Conservation (phyloP, 176 grass and related monocot genomes). For the Metroxylon sagu region DNA sequence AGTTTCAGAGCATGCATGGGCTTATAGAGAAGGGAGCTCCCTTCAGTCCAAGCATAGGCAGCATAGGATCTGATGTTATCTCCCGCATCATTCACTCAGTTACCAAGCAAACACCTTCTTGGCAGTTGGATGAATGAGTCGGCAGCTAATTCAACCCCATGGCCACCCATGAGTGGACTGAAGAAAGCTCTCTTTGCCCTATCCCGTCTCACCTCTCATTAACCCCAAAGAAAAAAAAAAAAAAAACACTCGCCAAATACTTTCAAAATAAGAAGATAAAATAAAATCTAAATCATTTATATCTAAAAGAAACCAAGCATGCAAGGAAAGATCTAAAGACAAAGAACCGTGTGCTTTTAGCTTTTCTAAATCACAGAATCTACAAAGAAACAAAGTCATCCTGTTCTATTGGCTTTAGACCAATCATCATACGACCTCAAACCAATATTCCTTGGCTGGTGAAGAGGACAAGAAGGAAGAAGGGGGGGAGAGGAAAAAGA, state of each 20-base stretch:
- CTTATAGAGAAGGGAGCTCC: slow-evolving; percentile 33
- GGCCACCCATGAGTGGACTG: slow-evolving; percentile 37
- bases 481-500: no score
- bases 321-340: no score
- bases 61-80: slow-evolving; percentile 24
- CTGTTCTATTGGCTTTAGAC: no score
- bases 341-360: no score
- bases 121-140: slow-evolving; percentile 43
- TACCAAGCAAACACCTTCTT: slow-evolving; percentile 25
- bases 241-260: neutral
- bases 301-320: no score
- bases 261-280: no score
- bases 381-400: no score
- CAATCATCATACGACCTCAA: no score
- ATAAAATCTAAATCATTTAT: no score
- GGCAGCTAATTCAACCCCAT: slow-evolving; percentile 39
- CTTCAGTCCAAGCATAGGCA: slow-evolving; percentile 51
- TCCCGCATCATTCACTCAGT: slow-evolving; percentile 47
- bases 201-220: neutral
- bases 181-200: slow-evolving; percentile 43
- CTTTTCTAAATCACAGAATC: no score
- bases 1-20: neutral
- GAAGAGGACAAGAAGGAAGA: no score
- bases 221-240: slow-evolving; percentile 3
- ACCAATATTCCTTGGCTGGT: no score